Conservation (phyloP, 2,329 filamentous ascomycete species). For the Xylariaceae sp. region DNA sequence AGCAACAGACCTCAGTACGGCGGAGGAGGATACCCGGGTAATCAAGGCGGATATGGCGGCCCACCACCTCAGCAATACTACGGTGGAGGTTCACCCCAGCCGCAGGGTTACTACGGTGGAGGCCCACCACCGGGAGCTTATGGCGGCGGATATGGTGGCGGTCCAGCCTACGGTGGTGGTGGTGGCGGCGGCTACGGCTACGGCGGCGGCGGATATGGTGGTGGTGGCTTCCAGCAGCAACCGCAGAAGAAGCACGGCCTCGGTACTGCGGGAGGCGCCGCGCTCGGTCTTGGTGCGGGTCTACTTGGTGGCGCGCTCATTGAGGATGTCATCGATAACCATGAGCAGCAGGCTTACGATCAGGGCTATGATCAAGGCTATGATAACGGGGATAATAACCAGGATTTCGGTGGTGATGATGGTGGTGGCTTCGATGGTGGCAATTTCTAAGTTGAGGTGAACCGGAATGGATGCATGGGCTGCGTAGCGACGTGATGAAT, state of each 20-base stretch:
- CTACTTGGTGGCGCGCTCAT: slow-evolving; percentile 73
- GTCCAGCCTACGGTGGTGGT: slow-evolving; percentile 36
- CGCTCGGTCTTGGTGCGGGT: slow-evolving; percentile 76
- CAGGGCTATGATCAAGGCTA: slow-evolving; percentile 49
- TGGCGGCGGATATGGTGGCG: slow-evolving; percentile 25
- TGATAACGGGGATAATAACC: slow-evolving; percentile 38
- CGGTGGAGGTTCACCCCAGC: slow-evolving; percentile 26
- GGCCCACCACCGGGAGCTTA: slow-evolving; percentile 33
- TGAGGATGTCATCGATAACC: slow-evolving; percentile 61
- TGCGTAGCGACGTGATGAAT: too few relatives aligned
- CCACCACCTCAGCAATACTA: slow-evolving; percentile 35
- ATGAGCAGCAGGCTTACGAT: slow-evolving; percentile 55
- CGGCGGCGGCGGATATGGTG: slow-evolving; percentile 6
- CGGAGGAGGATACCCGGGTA: slow-evolving; percentile 29
- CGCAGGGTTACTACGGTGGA: slow-evolving; percentile 28
- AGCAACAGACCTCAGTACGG: slow-evolving; percentile 25
- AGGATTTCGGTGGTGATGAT: slow-evolving; percentile 32
- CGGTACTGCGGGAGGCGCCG: slow-evolving; percentile 69
- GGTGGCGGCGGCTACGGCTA: slow-evolving; percentile 29
- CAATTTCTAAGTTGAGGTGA: slow-evolving; percentile 34
- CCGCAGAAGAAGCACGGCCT: slow-evolving; percentile 49
- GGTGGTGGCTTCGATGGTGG: slow-evolving; percentile 33
- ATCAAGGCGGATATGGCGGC: slow-evolving; percentile 29
- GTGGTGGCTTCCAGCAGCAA: slow-evolving; percentile 23
- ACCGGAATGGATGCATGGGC: too few relatives aligned